Base-by-base conservation (phyloP, 2,329 filamentous ascomycete species). In the Corniculantispora saksenae region DNA sequence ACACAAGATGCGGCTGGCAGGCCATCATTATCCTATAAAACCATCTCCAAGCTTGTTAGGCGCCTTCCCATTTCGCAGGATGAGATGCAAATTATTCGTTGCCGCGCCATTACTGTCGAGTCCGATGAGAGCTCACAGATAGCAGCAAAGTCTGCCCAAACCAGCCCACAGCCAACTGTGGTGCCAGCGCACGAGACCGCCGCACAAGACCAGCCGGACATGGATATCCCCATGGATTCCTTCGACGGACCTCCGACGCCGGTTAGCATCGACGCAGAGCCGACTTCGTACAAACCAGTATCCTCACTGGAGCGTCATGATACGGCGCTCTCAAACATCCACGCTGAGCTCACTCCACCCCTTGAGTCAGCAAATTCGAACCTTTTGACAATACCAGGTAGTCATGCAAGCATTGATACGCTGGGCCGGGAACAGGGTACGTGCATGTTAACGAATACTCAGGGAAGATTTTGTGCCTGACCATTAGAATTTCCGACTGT, bases 31-130 rank as follows among this genome's bases (percentile, higher is more conserved):
- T 55, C 51, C 17, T 38, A 55, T 15, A 55, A 55, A 55, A 13
- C 19, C 51, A n/a, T 55, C 27, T 32, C 51, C 23, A 55, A 32
- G 51, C 32, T 55, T n/a, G n/a, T 38, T 55, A 29, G 27, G 32
- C 51, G 51, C 51, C 51, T 55, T 55, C 51, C 51, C 51, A 32
- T 55, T 21, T 55, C 51, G 32, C 21, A 55, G 32, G 32, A n/a
- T 55, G 51, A 55, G 51, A 55, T 32, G 32, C 4, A 55, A 32
- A 55, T 55, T 7, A 27, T 55, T n/a, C 51, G 23, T 21, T 55
- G 21, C 51, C 51, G 51, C 25, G 23, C 23, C 32, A 55, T 55
- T 55, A 32, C 51, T 32, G 51, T 55, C 32, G 32, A 55, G 10
- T 55, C 32, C 17, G 51, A 55, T 55, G 25, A 55, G 23, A 55